Evolutionary conservation across 179 eudicot species (phyloP).

Genomic region (Vitellaria paradoxa): DNA sequence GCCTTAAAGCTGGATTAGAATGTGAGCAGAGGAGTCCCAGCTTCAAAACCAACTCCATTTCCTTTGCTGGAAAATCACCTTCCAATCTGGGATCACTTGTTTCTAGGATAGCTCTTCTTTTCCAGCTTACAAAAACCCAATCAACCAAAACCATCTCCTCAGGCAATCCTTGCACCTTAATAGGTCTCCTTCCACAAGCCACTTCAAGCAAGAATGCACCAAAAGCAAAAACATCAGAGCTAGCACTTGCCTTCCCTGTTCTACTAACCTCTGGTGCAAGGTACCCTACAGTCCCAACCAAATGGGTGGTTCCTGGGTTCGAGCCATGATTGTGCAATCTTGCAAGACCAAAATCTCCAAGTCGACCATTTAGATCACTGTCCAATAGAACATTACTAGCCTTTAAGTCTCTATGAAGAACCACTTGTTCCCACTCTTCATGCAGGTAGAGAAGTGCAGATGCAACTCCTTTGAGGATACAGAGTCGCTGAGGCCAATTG

Average conservation of each 20-base stretch:
- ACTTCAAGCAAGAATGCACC: slow-evolving; percentile 23
- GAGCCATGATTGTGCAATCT: slow-evolving; percentile 30
- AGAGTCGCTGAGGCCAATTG: slow-evolving; percentile 23
- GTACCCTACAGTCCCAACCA: slow-evolving; percentile 40
- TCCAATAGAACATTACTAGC: slow-evolving; percentile 39
- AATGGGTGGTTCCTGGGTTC: slow-evolving; percentile 29
- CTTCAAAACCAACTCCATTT: slow-evolving; percentile 17
- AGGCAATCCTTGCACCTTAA: neutral
- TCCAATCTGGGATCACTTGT: slow-evolving; percentile 14
- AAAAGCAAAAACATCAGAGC: slow-evolving; percentile 23
- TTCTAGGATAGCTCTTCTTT: slow-evolving; percentile 5
- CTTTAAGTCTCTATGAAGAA: slow-evolving; percentile 36
- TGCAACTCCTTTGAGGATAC: slow-evolving; percentile 35
- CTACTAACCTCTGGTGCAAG: slow-evolving; percentile 32
- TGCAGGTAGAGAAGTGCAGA: slow-evolving; percentile 31
- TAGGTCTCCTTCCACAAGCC: slow-evolving; percentile 27
- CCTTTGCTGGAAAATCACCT: slow-evolving; percentile 4
- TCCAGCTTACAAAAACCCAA: slow-evolving; percentile 16
- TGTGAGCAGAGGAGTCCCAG: slow-evolving; percentile 12
- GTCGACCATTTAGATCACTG: slow-evolving; percentile 23
- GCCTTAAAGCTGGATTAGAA: neutral
- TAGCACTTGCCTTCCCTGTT: slow-evolving; percentile 19
- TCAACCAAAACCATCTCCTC: slow-evolving; percentile 17
- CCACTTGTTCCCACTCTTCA: slow-evolving; percentile 36
- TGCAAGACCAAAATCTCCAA: slow-evolving; percentile 38